phyloP scores from a whole-genome alignment of 2,329 filamentous ascomycete genomes.

The Magnaporthiopsis incrustans region DNA sequence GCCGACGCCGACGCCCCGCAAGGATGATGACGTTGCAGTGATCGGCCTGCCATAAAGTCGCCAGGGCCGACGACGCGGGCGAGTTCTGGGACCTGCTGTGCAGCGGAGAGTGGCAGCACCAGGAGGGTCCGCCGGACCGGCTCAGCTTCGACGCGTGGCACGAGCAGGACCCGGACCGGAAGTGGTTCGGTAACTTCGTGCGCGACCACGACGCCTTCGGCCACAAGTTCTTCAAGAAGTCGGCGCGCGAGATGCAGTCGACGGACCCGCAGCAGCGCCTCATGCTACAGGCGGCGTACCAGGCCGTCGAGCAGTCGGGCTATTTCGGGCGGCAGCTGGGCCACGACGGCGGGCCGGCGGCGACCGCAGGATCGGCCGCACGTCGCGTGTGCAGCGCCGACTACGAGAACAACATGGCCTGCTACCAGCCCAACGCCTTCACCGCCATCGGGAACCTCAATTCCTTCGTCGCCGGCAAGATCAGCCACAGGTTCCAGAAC shows the following conservation, averaged over 20 bases:
- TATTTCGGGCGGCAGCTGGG: constrained; percentile 12
- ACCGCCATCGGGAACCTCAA: constrained; percentile 25
- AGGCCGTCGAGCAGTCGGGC: constrained; percentile 24
- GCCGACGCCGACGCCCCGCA: background rate
- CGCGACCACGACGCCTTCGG: constrained; percentile 25
- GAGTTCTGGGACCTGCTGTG: constrained; percentile 25
- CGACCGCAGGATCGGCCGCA: constrained; percentile 23
- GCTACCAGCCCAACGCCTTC: constrained; percentile 27
- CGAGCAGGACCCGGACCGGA: constrained; percentile 14
- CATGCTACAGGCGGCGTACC: constrained; percentile 31
- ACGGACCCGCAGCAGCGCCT: constrained; percentile 33
- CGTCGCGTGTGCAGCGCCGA: constrained; percentile 25
- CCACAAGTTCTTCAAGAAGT: constrained; percentile 32
- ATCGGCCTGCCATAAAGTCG: constrained; percentile 27
- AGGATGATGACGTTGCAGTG: constrained; percentile 21
- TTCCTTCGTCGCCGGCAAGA: constrained; percentile 23
- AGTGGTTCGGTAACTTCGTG: constrained; percentile 21
- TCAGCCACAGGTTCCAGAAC: constrained; percentile 22
- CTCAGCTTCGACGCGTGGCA: constrained; percentile 17
- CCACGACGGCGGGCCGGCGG: background rate
- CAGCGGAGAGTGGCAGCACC: constrained; percentile 22
- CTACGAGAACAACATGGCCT: constrained; percentile 32
- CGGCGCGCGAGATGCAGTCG: constrained; percentile 24
- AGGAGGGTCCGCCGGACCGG: constrained; percentile 15
- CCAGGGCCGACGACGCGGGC: constrained; percentile 25